Conservation (phyloP, 805 yeast genomes). For the Schwanniomyces sp. region DNA sequence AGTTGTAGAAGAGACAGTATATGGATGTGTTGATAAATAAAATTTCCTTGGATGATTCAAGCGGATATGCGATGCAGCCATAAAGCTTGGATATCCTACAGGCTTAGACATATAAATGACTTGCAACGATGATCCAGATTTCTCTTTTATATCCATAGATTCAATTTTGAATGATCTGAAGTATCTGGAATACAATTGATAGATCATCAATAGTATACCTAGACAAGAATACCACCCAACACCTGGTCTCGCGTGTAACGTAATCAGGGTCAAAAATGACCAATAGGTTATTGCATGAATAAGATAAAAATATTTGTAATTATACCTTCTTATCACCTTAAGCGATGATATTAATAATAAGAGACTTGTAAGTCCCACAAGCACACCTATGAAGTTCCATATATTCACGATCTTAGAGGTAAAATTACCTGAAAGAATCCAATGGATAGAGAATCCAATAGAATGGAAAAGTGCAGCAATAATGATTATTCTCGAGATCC, state of each 20-base stretch:
- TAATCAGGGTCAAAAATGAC: constrained; percentile 43
- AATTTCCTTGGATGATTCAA: constrained; percentile 40
- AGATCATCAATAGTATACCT: constrained; percentile 21
- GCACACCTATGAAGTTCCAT: constrained; percentile 54
- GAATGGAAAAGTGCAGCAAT: constrained; percentile 49
- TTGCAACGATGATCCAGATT: constrained; percentile 15
- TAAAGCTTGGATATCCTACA: constrained; percentile 19
- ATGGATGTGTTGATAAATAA: constrained; percentile 66
- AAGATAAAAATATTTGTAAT: constrained; percentile 55
- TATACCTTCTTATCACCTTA: constrained; percentile 45
- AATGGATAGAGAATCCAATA: constrained; percentile 49
- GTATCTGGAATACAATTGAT: constrained; percentile 38
- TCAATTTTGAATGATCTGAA: constrained; percentile 11
- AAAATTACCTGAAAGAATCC: constrained; percentile 41
- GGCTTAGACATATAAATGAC: constrained; percentile 21
- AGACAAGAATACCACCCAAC: constrained; percentile 31
- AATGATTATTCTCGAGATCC: constrained; percentile 64
- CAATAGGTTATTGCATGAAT: constrained; percentile 55
- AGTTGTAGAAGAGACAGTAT: constrained; percentile 52
- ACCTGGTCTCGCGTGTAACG: constrained; percentile 72
- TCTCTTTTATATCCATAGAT: constrained; percentile 14
- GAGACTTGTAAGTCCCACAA: constrained; percentile 35
- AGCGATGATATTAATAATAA: constrained; percentile 47
- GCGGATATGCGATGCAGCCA: constrained; percentile 62
- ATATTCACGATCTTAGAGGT: constrained; percentile 29